Evolutionary conservation across 2,329 filamentous ascomycete genomes (phyloP).

Genomic region (Pestalotiopsis sp.): DNA sequence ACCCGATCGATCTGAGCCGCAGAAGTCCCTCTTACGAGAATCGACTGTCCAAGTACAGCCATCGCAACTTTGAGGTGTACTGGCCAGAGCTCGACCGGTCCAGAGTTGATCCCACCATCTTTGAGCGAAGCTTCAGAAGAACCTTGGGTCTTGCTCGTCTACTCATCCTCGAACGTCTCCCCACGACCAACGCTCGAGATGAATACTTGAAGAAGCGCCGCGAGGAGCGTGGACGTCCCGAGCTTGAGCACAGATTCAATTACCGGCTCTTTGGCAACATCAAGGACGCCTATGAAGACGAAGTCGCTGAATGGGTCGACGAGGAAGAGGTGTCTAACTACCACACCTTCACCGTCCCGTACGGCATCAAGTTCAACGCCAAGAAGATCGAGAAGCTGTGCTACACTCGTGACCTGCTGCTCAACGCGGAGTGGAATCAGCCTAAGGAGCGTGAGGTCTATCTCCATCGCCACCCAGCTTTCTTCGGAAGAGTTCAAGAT

Average conservation of each 20-base stretch:
- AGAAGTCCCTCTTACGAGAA: conserved; percentile 88
- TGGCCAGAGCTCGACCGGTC: conserved; percentile 76
- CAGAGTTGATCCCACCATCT: conserved; percentile 84
- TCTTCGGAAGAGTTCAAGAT: conserved; percentile 77
- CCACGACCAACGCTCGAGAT: conserved; percentile 69
- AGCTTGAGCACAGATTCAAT: conserved; percentile 43
- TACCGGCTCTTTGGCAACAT: conserved; percentile 66
- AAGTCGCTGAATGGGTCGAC: conserved; percentile 81
- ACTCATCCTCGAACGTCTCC: conserved; percentile 78
- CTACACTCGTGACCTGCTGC: conserved; percentile 78
- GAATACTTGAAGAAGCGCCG: conserved; percentile 71
- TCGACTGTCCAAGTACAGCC: conserved; percentile 82
- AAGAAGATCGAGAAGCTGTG: conserved; percentile 80
- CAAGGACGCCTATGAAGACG: conserved; percentile 77
- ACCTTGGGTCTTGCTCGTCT: conserved; percentile 79
- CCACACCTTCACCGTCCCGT: conserved; percentile 74
- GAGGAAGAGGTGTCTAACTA: conserved; percentile 79
- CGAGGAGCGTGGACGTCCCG: conserved; percentile 71
- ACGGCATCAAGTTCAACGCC: conserved; percentile 62
- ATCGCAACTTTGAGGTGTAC: conserved; percentile 81
- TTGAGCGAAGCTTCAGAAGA: conserved; percentile 76
- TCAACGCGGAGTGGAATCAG: conserved; percentile 88
- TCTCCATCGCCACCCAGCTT: conserved; percentile 82
- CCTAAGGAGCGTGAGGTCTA: conserved; percentile 74
- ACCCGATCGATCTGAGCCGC: conserved; percentile 77